Conservation (phyloP, 2,329 filamentous ascomycete species). For the Hypoxylon sp. region DNA sequence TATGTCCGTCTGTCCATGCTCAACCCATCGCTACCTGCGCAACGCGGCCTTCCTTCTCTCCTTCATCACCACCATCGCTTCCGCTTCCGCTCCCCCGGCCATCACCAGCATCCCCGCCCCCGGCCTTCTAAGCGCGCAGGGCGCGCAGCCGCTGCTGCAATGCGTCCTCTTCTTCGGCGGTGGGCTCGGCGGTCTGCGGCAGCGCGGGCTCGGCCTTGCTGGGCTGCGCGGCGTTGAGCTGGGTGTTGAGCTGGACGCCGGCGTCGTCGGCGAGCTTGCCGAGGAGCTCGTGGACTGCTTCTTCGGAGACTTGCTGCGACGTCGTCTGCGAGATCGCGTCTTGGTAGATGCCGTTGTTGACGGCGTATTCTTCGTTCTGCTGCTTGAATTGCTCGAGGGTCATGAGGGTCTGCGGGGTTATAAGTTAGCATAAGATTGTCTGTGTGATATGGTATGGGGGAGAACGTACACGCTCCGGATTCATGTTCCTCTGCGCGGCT, state of each 20-base stretch:
- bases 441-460: background rate
- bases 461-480: slow-evolving; percentile 67
- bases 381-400: slow-evolving; percentile 73
- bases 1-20: background rate
- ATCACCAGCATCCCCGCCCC: slow-evolving; percentile 25
- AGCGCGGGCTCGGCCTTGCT: slow-evolving; percentile 69
- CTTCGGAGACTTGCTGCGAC: slow-evolving; percentile 78
- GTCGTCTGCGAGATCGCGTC: slow-evolving; percentile 87
- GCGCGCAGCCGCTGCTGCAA: slow-evolving; percentile 74
- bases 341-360: slow-evolving; percentile 83
- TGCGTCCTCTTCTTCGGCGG: slow-evolving; percentile 83
- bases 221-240: slow-evolving; percentile 73
- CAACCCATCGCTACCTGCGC: slow-evolving; percentile 13
- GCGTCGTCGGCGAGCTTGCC: slow-evolving; percentile 90
- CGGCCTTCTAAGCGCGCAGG: slow-evolving; percentile 62
- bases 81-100: background rate
- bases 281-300: slow-evolving; percentile 89
- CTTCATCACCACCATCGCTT: slow-evolving; percentile 7
- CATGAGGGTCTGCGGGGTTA: slow-evolving; percentile 63
- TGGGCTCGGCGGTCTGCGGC: slow-evolving; percentile 72
- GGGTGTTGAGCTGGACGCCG: slow-evolving; percentile 83
- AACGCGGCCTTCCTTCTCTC: slow-evolving; percentile 3
- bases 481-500: slow-evolving; percentile 70
- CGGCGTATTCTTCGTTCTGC: slow-evolving; percentile 75
- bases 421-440: background rate